Evolutionary conservation across 2,329 filamentous ascomycete genomes (phyloP), one percentile per base, ranked within the genome.

Genomic region (Lomentospora prolificans): DNA sequence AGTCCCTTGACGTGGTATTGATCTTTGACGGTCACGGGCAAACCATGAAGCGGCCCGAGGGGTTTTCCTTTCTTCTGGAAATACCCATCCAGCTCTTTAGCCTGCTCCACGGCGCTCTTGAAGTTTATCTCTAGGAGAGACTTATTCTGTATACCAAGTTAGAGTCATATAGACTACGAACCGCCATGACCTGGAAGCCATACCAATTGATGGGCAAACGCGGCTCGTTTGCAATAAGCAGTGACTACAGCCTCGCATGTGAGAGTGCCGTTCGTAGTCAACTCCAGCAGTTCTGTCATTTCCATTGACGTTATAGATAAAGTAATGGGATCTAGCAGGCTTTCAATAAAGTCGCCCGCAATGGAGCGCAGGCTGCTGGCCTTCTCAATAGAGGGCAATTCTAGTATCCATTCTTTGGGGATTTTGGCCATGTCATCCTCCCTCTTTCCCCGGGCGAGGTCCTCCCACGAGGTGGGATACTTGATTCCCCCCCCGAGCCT

Each of bases 11-110:
- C 69, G 24, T 84, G 76, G 65, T 85, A 85, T 12, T 81, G 79
- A 53, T 85, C 82, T 63, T 85, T 85, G 50, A 64, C 54, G 17
- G 57, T 61, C 22, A 83, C 70, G 0, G 80, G 80, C 0, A 83
- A 68, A 2, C 84, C 84, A 66, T 87, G 83, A 4, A 87, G 70
- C 3, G 82, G 81, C 0, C 84, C 84, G 1, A 78, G 59, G 0
- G 74, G 66, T 59, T 71, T 68, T 0, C 73, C 70, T 4, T 70
- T 70, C 7, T 60, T 57, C 6, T 64, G 58, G 7, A 73, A 64
- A 58, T 75, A 64, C 2, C 68, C 61, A 63, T 83, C 80, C 2
- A 81, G 65, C 6, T 65, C 53, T 30, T 65, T 64, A 0, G 79
- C 79, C 3, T 67, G 65, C 1, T 64, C 57, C 3, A 81, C 64